phyloP scores from a whole-genome alignment of 2,329 filamentous ascomycete genomes.

The Rutstroemia sp. region DNA sequence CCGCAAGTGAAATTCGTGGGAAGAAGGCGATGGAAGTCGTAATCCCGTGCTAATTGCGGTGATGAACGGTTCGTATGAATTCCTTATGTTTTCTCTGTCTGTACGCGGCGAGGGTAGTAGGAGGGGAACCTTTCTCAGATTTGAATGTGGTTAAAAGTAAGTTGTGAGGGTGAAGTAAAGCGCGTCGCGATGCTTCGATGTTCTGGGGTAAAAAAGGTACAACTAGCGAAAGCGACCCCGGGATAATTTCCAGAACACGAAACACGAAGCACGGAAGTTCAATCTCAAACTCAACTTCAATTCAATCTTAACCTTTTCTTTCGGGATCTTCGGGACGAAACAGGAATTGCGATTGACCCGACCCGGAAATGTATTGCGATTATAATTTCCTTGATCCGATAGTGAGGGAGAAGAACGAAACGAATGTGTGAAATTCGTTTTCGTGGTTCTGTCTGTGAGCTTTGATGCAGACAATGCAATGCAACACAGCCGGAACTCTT shows the following conservation, averaged over 20 bases:
- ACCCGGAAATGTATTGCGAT: not conserved
- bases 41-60: not conserved
- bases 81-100: too few species aligned
- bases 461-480: not conserved
- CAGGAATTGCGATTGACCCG: not conserved
- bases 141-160: not conserved
- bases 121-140: not conserved
- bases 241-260: conserved; percentile 1
- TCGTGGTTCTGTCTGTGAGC: not conserved
- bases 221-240: conserved; percentile 23
- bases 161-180: not conserved
- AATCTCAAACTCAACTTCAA: not conserved
- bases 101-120: not conserved
- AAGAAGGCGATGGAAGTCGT: not conserved
- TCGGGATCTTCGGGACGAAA: not conserved
- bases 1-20: not conserved
- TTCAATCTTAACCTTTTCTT: not conserved
- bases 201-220: conserved; percentile 9
- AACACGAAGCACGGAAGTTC: too few species aligned
- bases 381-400: not conserved
- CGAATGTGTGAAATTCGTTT: not conserved
- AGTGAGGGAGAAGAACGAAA: not conserved
- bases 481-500: not conserved
- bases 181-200: conserved; percentile 11
- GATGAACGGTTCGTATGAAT: not conserved